phyloP scores from a whole-genome alignment of 2,329 filamentous ascomycete genomes.

The Keithomyces neogunnii region DNA sequence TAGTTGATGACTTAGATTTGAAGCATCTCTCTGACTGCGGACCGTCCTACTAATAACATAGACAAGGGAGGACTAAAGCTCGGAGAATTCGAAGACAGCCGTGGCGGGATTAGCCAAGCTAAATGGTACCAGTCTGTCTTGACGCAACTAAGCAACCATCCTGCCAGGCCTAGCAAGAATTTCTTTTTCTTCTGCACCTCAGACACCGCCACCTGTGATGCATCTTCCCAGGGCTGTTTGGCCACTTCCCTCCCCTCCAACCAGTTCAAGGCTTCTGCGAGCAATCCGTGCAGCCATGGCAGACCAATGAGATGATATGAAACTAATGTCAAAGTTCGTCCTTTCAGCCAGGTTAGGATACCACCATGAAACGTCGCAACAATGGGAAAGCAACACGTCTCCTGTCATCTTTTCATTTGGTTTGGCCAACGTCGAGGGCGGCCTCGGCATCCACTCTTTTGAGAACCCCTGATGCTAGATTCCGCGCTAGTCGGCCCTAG shows the following conservation, averaged over 20 bases:
- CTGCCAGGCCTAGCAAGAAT: background rate
- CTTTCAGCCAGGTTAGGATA: background rate
- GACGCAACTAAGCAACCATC: background rate
- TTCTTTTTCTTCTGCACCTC: constrained; percentile 11
- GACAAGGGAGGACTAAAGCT: background rate
- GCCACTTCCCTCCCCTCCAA: background rate
- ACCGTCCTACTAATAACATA: background rate
- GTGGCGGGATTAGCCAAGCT: constrained; percentile 2
- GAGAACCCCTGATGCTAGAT: background rate
- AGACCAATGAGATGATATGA: background rate
- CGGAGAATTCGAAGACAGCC: background rate
- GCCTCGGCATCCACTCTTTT: background rate
- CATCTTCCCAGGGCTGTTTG: constrained; percentile 2
- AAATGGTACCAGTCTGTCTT: constrained; percentile 1
- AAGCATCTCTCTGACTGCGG: background rate
- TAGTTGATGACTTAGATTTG: background rate
- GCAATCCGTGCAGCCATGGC: background rate
- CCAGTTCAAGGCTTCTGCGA: background rate
- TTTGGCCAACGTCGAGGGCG: background rate
- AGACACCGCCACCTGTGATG: constrained; percentile 9
- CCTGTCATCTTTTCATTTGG: background rate
- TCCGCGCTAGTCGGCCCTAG: background rate
- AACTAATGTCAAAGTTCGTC: background rate
- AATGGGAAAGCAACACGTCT: background rate
- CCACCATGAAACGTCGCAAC: background rate